Evolutionary conservation across 495 filamentous ascomycete species (phyloP).

Genomic region (Friedmanniomyces simplex): DNA sequence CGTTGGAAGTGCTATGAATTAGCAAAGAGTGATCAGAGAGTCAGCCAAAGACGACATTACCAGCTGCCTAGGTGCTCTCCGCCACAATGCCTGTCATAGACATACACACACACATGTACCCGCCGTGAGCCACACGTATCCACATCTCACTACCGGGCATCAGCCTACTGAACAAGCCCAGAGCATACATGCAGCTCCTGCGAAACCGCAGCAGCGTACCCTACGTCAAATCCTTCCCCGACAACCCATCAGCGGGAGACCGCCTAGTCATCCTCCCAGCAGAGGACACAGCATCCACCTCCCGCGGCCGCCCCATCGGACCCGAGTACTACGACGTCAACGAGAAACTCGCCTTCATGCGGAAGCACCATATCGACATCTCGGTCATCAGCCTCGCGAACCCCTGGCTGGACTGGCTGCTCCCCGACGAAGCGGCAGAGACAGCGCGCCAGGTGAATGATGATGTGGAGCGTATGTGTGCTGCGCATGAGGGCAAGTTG

Average conservation of each 20-base stretch:
- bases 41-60: no score
- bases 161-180: neutral
- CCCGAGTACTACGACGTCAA: conserved; percentile 59
- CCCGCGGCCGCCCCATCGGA: conserved; percentile 61
- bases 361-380: conserved; percentile 64
- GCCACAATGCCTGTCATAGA: conserved; percentile 50
- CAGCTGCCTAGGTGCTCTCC: neutral
- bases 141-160: neutral
- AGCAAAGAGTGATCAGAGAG: no score
- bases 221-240: conserved; percentile 61
- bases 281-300: conserved; percentile 46
- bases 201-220: conserved; percentile 65
- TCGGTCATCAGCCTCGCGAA: conserved; percentile 88
- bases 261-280: conserved; percentile 73
- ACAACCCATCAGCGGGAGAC: conserved; percentile 31
- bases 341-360: conserved; percentile 79
- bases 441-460: conserved; percentile 62
- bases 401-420: conserved; percentile 88
- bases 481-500: conserved; percentile 45
- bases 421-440: conserved; percentile 46
- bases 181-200: conserved; percentile 67
- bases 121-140: conserved; percentile 27
- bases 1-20: no score
- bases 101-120: conserved; percentile 65
- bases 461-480: conserved; percentile 62